A percentile compares a stretch with the other conserved stretches of the same genome.
phyloP scores from a whole-genome alignment of 2,329 filamentous ascomycete species.

The Neocatenulostroma microsporum region DNA sequence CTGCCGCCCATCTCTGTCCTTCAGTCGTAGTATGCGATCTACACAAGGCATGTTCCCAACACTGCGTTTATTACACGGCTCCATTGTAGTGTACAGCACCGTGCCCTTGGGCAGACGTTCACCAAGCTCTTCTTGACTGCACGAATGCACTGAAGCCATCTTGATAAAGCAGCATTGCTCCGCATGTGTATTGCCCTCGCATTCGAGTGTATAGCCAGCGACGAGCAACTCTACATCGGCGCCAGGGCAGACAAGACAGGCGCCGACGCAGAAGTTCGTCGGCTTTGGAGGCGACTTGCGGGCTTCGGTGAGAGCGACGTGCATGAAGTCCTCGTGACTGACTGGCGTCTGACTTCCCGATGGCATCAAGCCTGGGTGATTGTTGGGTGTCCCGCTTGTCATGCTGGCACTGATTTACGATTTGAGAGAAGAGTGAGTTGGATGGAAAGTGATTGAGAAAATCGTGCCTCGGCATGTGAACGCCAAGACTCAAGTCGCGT shows the following conservation, averaged over 20 bases:
- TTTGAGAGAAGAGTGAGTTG: no score
- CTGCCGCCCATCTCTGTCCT: constrained; percentile 38
- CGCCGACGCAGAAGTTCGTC: constrained; percentile 89
- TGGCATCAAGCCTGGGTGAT: no score
- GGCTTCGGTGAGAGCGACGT: constrained; percentile 66
- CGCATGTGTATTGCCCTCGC: constrained; percentile 88
- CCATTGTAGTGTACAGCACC: constrained; percentile 86
- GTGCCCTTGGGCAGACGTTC: constrained; percentile 46
- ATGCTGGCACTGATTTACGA: no score
- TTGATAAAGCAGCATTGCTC: constrained; percentile 90
- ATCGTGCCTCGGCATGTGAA: constrained; percentile 3
- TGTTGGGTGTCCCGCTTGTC: no score
- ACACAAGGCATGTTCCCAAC: constrained; percentile 72
- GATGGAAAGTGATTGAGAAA: no score
- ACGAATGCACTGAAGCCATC: constrained; percentile 36
- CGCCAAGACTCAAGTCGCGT: constrained; percentile 3
- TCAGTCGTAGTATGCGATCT: constrained; percentile 60
- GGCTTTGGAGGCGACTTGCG: constrained; percentile 73
- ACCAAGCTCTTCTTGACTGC: constrained; percentile 48
- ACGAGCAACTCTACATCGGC: constrained; percentile 47
- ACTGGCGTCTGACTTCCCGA: no score
- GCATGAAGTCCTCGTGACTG: constrained; percentile 51
- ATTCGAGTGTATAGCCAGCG: constrained; percentile 84
- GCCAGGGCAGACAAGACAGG: constrained; percentile 53
- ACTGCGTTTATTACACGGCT: constrained; percentile 67